Evolutionary conservation across 2,329 filamentous ascomycete species (phyloP).

Genomic region (Onygenales sp.): DNA sequence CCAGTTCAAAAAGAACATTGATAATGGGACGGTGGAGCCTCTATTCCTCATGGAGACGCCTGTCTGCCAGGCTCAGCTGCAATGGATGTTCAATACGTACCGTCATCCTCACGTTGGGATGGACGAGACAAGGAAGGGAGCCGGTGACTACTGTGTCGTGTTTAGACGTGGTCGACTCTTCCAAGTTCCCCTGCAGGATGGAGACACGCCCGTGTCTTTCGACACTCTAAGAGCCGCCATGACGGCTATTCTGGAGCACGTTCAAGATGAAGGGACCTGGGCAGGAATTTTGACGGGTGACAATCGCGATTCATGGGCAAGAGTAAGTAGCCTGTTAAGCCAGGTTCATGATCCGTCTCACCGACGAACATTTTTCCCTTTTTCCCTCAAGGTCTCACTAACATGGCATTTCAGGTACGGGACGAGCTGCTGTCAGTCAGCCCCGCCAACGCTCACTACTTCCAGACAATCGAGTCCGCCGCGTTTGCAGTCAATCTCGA

Average conservation of each 20-base stretch:
- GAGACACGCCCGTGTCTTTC: neutral
- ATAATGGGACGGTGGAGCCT: neutral
- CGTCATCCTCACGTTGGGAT: neutral
- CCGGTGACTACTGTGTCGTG: constrained; percentile 3
- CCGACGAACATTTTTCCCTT: neutral
- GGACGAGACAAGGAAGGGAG: constrained; percentile 1
- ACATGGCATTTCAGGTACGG: neutral
- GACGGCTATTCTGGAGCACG: constrained; percentile 1
- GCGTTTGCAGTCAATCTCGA: constrained; percentile 18
- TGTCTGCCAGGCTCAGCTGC: neutral
- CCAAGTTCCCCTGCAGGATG: neutral
- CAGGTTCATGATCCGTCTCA: neutral
- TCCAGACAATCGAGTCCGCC: constrained; percentile 14
- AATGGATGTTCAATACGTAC: constrained; percentile 3
- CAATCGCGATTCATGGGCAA: constrained; percentile 7
- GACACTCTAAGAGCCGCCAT: neutral
- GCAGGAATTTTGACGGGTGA: constrained; percentile 8
- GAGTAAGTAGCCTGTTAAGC: constrained; percentile 2
- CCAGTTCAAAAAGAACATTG: constrained; percentile 3
- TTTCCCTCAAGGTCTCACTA: neutral
- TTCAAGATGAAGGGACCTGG: constrained; percentile 5
- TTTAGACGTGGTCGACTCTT: constrained; percentile 3
- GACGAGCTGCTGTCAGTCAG: neutral
- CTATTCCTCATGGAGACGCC: neutral
- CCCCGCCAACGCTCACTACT: neutral